Conservation (phyloP, 257 asterid species). For the Solanum medicagineum region DNA sequence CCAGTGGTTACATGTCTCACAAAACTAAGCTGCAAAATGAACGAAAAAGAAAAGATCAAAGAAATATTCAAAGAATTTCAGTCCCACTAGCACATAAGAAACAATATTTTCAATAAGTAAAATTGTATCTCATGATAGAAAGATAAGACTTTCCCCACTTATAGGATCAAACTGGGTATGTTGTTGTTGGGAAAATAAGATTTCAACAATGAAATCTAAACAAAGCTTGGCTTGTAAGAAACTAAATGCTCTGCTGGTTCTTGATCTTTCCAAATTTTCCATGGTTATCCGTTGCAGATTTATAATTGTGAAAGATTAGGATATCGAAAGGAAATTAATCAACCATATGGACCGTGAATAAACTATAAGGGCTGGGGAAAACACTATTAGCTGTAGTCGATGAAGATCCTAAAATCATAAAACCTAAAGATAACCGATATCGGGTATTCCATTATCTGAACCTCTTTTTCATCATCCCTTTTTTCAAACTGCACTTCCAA, state of each 20-base stretch:
- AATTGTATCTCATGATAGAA: background rate
- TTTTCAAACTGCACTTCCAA: background rate
- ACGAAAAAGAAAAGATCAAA: background rate
- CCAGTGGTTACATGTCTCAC: slow-evolving; percentile 33
- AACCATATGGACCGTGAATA: background rate
- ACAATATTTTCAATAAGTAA: background rate
- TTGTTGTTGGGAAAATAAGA: background rate
- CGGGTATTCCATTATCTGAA: background rate
- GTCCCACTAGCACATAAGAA: background rate
- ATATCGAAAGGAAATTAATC: background rate
- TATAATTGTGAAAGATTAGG: background rate
- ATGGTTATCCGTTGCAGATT: background rate
- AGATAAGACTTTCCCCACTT: background rate
- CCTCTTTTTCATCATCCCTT: background rate
- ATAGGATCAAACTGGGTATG: too few relatives aligned
- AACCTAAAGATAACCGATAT: background rate
- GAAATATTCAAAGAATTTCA: background rate
- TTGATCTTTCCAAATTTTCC: background rate
- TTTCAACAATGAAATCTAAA: background rate
- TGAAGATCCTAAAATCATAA: background rate
- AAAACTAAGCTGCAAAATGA: slow-evolving; percentile 60
- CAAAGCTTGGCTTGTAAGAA: background rate
- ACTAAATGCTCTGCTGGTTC: background rate
- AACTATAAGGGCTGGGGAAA: background rate
- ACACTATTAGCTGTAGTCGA: background rate